Conservation (phyloP, 73 alveolate species). For the Durusdinium trenchii region DNA sequence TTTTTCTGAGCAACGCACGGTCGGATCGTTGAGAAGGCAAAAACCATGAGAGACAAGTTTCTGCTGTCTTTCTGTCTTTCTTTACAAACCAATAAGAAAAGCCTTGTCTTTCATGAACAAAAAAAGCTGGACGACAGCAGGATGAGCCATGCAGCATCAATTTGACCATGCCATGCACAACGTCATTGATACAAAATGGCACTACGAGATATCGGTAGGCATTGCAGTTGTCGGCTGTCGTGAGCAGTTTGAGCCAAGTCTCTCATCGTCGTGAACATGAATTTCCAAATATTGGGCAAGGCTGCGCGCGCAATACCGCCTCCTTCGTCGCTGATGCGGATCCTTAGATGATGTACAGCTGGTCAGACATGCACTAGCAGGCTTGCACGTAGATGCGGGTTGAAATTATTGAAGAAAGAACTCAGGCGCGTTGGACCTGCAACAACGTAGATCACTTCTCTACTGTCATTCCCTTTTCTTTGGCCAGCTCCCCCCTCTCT, state of each 20-base stretch:
- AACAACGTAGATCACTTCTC: too few relatives aligned
- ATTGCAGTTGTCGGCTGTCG: too few relatives aligned
- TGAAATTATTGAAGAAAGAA: too few relatives aligned
- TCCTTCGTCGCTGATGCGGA: conserved; percentile 96
- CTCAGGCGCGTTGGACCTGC: too few relatives aligned
- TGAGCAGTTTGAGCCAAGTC: conserved; percentile 3
- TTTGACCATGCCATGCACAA: too few relatives aligned
- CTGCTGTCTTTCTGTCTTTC: not conserved
- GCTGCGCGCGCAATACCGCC: conserved; percentile 90
- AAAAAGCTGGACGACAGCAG: too few relatives aligned
- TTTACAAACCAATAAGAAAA: not conserved
- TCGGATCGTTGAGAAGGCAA: not conserved
- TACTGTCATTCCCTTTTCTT: too few relatives aligned
- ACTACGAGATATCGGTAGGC: too few relatives aligned
- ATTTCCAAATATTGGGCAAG: conserved; percentile 70
- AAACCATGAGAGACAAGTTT: not conserved
- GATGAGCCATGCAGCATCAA: too few relatives aligned
- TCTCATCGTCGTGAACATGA: conserved; percentile 87
- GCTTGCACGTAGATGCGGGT: too few relatives aligned
- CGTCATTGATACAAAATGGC: not conserved
- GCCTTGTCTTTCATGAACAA: not conserved
- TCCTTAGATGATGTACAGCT: not conserved
- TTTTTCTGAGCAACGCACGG: not conserved
- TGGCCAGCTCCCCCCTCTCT: too few relatives aligned
- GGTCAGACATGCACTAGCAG: too few relatives aligned